These are phyloP conservation scores for Solanum appendiculatum DNA, from an alignment of 257 asterid genomes.

Conservation along the genomic window DNA sequence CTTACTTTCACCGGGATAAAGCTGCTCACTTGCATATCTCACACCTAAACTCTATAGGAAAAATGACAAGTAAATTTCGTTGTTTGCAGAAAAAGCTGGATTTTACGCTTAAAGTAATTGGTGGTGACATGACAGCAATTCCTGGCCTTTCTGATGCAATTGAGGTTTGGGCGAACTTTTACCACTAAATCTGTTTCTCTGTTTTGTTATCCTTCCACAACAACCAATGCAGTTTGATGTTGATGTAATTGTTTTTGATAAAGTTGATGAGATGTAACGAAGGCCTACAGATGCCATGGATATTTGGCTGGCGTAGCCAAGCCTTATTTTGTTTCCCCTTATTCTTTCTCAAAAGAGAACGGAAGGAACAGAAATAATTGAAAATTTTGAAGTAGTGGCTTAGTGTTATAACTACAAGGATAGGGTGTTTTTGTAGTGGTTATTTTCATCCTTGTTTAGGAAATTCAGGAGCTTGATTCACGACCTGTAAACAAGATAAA, in stretches of 20 bases:
- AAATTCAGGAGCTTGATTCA: neutral
- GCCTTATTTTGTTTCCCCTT: neutral
- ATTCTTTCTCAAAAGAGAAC: neutral
- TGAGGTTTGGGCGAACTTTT: slow-evolving; percentile 39
- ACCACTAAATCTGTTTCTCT: neutral
- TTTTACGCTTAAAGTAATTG: slow-evolving; percentile 79
- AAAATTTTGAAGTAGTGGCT: neutral
- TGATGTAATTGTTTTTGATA: neutral
- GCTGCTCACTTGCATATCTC: neutral
- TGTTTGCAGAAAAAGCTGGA: slow-evolving; percentile 68
- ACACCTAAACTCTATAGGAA: neutral
- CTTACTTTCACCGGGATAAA: neutral
- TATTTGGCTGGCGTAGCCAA: neutral
- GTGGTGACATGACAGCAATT: slow-evolving; percentile 78
- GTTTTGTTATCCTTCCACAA: neutral
- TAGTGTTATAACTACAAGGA: neutral
- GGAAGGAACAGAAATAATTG: neutral
- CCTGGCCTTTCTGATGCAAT: slow-evolving; percentile 89
- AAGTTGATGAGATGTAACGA: neutral
- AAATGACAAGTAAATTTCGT: neutral
- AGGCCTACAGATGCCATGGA: neutral
- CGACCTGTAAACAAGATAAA: neutral
- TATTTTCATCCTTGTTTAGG: neutral
- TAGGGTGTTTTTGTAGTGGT: neutral
- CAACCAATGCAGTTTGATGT: neutral